Conservation (phyloP, 2,329 filamentous ascomycete genomes). For the Stachybotrys chartarum region DNA sequence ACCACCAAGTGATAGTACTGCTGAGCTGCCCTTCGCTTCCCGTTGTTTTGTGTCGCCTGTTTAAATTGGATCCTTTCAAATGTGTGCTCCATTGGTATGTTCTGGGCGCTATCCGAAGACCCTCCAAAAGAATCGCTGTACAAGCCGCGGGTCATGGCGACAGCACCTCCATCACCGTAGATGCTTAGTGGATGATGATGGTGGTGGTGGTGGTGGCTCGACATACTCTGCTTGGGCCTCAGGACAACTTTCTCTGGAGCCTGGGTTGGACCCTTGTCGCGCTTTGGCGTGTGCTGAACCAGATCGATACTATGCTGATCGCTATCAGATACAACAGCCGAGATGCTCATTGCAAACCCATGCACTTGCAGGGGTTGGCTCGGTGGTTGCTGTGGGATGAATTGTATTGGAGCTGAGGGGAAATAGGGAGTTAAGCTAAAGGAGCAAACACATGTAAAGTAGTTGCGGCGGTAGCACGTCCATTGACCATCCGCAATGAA, state of each 20-base stretch:
- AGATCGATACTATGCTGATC: slow-evolving; percentile 73
- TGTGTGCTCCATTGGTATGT: slow-evolving; percentile 45
- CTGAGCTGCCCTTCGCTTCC: slow-evolving; percentile 81
- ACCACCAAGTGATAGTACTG: slow-evolving; percentile 91
- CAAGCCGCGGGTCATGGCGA: slow-evolving; percentile 16
- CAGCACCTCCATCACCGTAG: slow-evolving; percentile 29
- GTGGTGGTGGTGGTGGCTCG: slow-evolving; percentile 32
- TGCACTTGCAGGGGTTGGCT: slow-evolving; percentile 57
- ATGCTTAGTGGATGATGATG: slow-evolving; percentile 32
- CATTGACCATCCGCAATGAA: slow-evolving; percentile 75
- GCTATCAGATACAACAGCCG: slow-evolving; percentile 72
- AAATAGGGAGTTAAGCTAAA: slow-evolving; percentile 59
- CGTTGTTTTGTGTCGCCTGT: slow-evolving; percentile 88
- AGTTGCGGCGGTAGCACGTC: slow-evolving; percentile 90
- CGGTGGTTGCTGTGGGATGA: slow-evolving; percentile 39
- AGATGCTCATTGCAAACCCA: slow-evolving; percentile 76
- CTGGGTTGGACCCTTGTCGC: slow-evolving; percentile 77
- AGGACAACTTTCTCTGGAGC: slow-evolving; percentile 65
- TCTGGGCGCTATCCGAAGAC: slow-evolving; percentile 21
- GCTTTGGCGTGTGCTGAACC: slow-evolving; percentile 85
- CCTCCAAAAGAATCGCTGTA: slow-evolving; percentile 36
- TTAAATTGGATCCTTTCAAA: slow-evolving; percentile 96
- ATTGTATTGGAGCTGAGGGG: slow-evolving; percentile 37
- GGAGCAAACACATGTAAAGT: slow-evolving; percentile 79
- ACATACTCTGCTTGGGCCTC: slow-evolving; percentile 57